These are phyloP conservation scores for Stagonosporopsis tanaceti DNA, from an alignment of 2,329 filamentous ascomycete species.

Conservation along the genomic window DNA sequence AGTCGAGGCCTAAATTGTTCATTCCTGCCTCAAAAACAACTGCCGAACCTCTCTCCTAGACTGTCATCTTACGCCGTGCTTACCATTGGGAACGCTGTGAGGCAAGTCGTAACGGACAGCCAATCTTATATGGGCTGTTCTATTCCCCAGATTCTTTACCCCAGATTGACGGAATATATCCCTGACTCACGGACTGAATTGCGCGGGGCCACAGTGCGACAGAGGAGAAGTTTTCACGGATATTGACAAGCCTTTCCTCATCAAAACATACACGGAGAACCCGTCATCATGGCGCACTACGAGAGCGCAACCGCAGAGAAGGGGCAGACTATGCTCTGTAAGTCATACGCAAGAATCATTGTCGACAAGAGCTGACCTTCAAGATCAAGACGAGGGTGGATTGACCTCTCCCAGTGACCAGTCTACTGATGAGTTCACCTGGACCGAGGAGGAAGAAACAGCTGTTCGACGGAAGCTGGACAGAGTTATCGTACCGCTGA, in stretches of 20 bases:
- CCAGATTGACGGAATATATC: slow-evolving; percentile 25
- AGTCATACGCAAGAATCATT: background rate
- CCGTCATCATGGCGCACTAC: slow-evolving; percentile 3
- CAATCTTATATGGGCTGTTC: slow-evolving; percentile 41
- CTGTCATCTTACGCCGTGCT: slow-evolving; percentile 20
- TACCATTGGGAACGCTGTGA: slow-evolving; percentile 7
- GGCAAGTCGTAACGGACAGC: slow-evolving; percentile 26
- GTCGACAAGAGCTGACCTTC: background rate
- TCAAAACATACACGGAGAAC: background rate
- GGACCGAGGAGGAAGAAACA: slow-evolving; percentile 62
- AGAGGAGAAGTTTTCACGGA: slow-evolving; percentile 8
- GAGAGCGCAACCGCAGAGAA: slow-evolving; percentile 7
- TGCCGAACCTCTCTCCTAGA: slow-evolving; percentile 37
- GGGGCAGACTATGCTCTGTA: slow-evolving; percentile 13
- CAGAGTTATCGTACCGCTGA: slow-evolving; percentile 60
- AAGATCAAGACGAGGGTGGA: slow-evolving; percentile 14
- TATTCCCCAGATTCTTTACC: slow-evolving; percentile 40
- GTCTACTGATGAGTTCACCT: slow-evolving; percentile 51
- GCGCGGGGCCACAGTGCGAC: slow-evolving; percentile 28
- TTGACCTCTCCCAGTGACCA: slow-evolving; percentile 32
- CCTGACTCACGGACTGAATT: slow-evolving; percentile 19
- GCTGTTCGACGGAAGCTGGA: slow-evolving; percentile 62
- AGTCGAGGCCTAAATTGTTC: slow-evolving; percentile 19
- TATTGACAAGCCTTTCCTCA: background rate
- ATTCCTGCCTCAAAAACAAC: slow-evolving; percentile 32